Percentiles rank a stretch among this genome's conserved stretches.
Conservation (phyloP, 2,329 filamentous ascomycete species). For the Trichoderma sp. region DNA sequence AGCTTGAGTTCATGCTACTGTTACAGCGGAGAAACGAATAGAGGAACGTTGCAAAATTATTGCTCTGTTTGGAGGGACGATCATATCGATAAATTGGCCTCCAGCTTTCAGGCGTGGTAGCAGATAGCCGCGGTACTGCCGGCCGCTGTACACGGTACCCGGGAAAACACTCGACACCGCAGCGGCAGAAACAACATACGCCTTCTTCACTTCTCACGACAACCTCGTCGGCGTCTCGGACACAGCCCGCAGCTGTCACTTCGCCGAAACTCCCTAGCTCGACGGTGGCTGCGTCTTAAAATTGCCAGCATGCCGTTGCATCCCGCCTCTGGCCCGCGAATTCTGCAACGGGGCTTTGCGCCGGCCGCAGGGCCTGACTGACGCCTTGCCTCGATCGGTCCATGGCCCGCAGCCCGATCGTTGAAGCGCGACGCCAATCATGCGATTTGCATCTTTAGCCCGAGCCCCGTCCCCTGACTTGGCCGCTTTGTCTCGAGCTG, state of each 20-base stretch:
- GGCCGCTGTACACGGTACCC: neutral
- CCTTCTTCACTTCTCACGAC: neutral
- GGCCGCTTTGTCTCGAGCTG: slow-evolving; percentile 13
- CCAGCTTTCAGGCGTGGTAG: neutral
- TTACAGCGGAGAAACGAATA: neutral
- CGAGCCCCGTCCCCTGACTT: slow-evolving; percentile 15
- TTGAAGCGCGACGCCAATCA: slow-evolving; percentile 10
- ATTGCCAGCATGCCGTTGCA: neutral
- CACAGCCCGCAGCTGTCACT: slow-evolving; percentile 15
- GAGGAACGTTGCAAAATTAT: neutral
- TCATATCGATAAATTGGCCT: neutral
- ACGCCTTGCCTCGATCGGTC: slow-evolving; percentile 19
- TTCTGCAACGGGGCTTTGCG: slow-evolving; percentile 1
- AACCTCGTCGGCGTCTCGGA: neutral
- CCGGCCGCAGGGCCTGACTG: neutral
- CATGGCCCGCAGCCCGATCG: slow-evolving; percentile 18
- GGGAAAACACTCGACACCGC: neutral
- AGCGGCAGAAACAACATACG: neutral
- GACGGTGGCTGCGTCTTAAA: neutral
- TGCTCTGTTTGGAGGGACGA: neutral
- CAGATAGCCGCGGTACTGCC: neutral
- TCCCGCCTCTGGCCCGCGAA: neutral
- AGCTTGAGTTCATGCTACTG: neutral
- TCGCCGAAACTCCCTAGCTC: slow-evolving; percentile 4
- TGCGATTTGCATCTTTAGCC: slow-evolving; percentile 16